phyloP scores from a whole-genome alignment of 176 grass and related monocot genomes.

The Cymbopogon citratus region DNA sequence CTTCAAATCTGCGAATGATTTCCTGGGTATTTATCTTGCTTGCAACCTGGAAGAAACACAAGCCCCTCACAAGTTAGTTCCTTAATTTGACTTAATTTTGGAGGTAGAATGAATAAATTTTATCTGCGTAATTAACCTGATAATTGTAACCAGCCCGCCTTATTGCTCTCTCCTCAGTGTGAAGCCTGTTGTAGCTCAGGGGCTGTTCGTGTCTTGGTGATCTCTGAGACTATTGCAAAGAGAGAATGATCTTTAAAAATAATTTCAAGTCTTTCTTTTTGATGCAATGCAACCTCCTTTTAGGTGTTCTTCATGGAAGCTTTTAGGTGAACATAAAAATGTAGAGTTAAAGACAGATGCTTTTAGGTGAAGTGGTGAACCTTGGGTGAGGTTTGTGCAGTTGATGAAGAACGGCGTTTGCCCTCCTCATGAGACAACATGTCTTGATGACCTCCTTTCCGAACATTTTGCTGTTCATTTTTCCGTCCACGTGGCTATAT shows the following conservation, averaged over 20 bases:
- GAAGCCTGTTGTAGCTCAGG: conserved; percentile 55
- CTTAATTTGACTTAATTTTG: no score
- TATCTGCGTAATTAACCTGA: no score
- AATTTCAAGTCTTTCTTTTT: neutral
- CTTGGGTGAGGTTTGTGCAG: conserved; percentile 46
- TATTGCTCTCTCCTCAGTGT: conserved; percentile 75
- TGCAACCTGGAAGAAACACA: no score
- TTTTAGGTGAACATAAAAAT: no score
- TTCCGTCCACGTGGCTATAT: conserved; percentile 40
- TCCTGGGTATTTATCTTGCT: conserved; percentile 84
- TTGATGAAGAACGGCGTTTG: conserved; percentile 38
- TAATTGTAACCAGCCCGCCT: conserved; percentile 66
- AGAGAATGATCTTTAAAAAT: neutral
- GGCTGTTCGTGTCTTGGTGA: conserved; percentile 44
- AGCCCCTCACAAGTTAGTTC: no score
- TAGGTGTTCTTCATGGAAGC: no score
- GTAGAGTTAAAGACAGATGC: neutral
- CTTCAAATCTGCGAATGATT: conserved; percentile 85
- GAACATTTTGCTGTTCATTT: conserved; percentile 33
- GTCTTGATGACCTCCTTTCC: conserved; percentile 32
- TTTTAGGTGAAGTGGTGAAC: conserved; percentile 14
- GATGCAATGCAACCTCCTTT: no score
- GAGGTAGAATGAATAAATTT: no score
- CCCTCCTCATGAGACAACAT: conserved; percentile 19
- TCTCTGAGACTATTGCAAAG: conserved; percentile 19